Evolutionary conservation across 129 eudicot genomes (phyloP).

Genomic region (Escallonia herrerae): DNA sequence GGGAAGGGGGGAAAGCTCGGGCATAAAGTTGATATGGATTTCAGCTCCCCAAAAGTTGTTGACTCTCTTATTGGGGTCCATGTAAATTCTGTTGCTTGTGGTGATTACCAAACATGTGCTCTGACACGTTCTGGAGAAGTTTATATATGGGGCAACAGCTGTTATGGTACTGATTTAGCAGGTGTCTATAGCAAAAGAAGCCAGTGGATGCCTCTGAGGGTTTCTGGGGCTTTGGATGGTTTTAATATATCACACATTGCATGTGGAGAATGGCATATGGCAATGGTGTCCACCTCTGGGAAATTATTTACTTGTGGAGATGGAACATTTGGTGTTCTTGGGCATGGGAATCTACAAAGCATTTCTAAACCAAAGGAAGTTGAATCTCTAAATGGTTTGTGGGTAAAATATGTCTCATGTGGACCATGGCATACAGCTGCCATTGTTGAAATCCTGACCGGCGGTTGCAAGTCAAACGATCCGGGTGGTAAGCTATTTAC

Average conservation of each 20-base stretch:
- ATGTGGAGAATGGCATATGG: conserved; percentile 65
- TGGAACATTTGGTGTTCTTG: conserved; percentile 72
- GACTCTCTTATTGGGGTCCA: conserved; percentile 32
- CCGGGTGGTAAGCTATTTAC: conserved; percentile 50
- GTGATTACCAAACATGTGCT: conserved; percentile 64
- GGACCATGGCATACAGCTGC: conserved; percentile 78
- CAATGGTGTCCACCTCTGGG: conserved; percentile 42
- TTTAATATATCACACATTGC: conserved; percentile 33
- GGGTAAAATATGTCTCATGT: conserved; percentile 52
- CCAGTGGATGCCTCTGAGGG: conserved; percentile 41
- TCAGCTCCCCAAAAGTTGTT: conserved; percentile 39
- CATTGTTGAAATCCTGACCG: conserved; percentile 32
- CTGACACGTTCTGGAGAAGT: conserved; percentile 44
- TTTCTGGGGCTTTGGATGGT: conserved; percentile 43
- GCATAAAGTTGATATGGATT: conserved; percentile 25
- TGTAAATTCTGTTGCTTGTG: conserved; percentile 40
- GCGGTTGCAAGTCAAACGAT: conserved; percentile 16
- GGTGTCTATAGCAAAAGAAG: conserved; percentile 14
- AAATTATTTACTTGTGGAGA: conserved; percentile 54
- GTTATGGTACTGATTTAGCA: conserved; percentile 15
- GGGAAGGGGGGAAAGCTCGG: conserved; percentile 48
- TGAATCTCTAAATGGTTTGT: conserved; percentile 38
- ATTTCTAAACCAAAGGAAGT: conserved; percentile 50
- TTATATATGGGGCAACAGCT: conserved; percentile 53
- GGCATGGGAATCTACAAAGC: conserved; percentile 49